Percentiles rank a stretch among this genome's conserved stretches.
Evolutionary conservation across 169 alveolate species (phyloP).

Genomic region (Cryptosporidium viatorum): DNA sequence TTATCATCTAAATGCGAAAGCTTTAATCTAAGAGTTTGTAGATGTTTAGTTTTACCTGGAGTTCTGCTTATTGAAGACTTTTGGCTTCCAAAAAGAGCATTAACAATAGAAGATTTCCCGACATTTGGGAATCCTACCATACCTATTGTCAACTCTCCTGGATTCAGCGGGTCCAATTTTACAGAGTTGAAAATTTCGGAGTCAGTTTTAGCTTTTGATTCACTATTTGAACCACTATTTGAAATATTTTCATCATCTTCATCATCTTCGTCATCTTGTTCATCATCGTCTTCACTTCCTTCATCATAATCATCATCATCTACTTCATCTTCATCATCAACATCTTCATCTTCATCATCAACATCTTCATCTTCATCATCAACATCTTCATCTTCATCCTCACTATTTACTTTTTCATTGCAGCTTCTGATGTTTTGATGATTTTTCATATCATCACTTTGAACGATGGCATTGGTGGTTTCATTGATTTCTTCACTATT

Average conservation of each 20-base stretch:
- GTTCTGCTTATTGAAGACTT: slow-evolving; percentile 94
- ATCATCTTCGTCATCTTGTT: slow-evolving; percentile 43
- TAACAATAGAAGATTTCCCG: slow-evolving; percentile 98
- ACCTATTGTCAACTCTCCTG: slow-evolving; percentile 88
- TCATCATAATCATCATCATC: background rate
- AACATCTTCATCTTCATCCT: slow-evolving; percentile 58
- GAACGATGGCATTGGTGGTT: background rate
- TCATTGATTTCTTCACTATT: background rate
- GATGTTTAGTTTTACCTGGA: slow-evolving; percentile 99
- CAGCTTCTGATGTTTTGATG: slow-evolving; percentile 56
- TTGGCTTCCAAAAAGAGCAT: slow-evolving; percentile 93
- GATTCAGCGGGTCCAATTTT: slow-evolving; percentile 53
- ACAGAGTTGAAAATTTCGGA: slow-evolving; percentile 29
- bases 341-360: slow-evolving; percentile 16
- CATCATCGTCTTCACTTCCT: slow-evolving; percentile 53
- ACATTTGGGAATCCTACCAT: slow-evolving; percentile 99
- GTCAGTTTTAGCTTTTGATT: background rate
- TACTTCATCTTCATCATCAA: background rate
- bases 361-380: slow-evolving; percentile 69
- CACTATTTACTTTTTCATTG: slow-evolving; percentile 68
- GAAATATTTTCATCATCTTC: background rate
- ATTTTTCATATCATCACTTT: background rate
- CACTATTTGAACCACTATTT: slow-evolving; percentile 68
- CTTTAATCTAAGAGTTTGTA: slow-evolving; percentile 90
- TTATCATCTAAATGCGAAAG: slow-evolving; percentile 75